Conservation (phyloP, 2,329 filamentous ascomycete genomes). For the Botrytis medusae region DNA sequence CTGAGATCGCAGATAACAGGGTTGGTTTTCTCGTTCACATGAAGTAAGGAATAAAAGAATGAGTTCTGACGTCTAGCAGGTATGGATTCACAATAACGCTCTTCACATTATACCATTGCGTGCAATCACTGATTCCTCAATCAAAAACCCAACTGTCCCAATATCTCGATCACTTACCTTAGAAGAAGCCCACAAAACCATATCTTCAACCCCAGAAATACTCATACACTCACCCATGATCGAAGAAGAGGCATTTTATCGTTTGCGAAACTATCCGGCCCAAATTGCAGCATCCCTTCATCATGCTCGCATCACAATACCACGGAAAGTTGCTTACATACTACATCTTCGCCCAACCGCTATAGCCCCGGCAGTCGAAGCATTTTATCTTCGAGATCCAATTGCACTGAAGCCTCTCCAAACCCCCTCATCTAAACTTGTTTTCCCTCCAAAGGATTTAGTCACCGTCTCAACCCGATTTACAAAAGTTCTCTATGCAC, state of each 20-base stretch:
- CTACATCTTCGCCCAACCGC: constrained; percentile 73
- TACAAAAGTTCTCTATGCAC: constrained; percentile 86
- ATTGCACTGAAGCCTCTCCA: constrained; percentile 69
- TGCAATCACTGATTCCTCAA: constrained; percentile 40
- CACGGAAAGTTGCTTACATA: constrained; percentile 77
- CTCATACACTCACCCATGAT: constrained; percentile 72
- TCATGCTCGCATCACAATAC: constrained; percentile 69
- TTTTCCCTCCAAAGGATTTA: constrained; percentile 75
- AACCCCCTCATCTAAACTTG: constrained; percentile 52
- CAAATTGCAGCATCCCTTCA: constrained; percentile 77
- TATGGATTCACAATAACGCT: constrained; percentile 82
- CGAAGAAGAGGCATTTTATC: constrained; percentile 87
- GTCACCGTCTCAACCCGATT: constrained; percentile 78
- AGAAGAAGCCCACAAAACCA: constrained; percentile 60
- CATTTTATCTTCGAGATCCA: constrained; percentile 88
- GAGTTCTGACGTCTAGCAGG: constrained; percentile 43
- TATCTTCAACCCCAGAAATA: constrained; percentile 55
- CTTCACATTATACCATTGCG: constrained; percentile 69
- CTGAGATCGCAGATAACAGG: constrained; percentile 82
- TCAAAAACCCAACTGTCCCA: constrained; percentile 42
- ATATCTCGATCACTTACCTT: constrained; percentile 56
- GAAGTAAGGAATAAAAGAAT: not conserved
- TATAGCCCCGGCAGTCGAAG: constrained; percentile 81
- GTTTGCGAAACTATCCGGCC: constrained; percentile 77
- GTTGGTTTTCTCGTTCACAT: constrained; percentile 40